A percentile compares a stretch with the other conserved stretches of the same genome.
Conservation (phyloP, 208 protist species). For the Wallacemonas sp. region DNA sequence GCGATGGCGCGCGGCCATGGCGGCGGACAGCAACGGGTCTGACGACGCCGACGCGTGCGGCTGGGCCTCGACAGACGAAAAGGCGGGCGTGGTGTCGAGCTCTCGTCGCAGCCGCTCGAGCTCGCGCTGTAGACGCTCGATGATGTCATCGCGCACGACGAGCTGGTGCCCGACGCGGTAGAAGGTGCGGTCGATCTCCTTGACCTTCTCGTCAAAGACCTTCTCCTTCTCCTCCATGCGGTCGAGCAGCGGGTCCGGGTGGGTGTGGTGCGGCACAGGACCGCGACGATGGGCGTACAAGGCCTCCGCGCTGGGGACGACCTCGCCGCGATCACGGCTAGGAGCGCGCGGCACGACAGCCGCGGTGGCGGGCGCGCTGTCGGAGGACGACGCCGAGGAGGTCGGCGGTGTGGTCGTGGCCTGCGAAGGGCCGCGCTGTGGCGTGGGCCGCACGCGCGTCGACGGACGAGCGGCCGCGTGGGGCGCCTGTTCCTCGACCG, state of each 20-base stretch:
- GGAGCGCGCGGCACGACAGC: neutral
- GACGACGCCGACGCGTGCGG: neutral
- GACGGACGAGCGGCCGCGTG: too few relatives aligned
- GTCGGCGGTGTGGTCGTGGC: neutral
- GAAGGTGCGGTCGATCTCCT: slow-evolving; percentile 79
- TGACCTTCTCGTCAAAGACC: slow-evolving; percentile 75
- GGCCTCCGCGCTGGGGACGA: neutral
- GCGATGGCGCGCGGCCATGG: neutral
- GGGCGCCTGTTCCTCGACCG: too few relatives aligned
- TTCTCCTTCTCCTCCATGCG: slow-evolving; percentile 64
- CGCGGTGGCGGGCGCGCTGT: neutral
- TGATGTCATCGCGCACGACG: slow-evolving; percentile 67
- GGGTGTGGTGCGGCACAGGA: neutral
- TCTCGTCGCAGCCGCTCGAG: slow-evolving; percentile 39
- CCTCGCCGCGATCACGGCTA: neutral
- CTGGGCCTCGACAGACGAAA: neutral
- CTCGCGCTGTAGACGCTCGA: slow-evolving; percentile 64
- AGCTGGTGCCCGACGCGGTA: slow-evolving; percentile 63
- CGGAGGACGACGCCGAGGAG: neutral
- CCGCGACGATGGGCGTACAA: neutral
- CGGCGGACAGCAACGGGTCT: neutral
- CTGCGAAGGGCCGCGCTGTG: too few relatives aligned
- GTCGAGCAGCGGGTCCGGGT: slow-evolving; percentile 43
- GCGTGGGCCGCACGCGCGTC: too few relatives aligned
- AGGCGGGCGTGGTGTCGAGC: neutral